Conservation (phyloP, 352 stramenopile species). For the Phytophthora quininea region DNA sequence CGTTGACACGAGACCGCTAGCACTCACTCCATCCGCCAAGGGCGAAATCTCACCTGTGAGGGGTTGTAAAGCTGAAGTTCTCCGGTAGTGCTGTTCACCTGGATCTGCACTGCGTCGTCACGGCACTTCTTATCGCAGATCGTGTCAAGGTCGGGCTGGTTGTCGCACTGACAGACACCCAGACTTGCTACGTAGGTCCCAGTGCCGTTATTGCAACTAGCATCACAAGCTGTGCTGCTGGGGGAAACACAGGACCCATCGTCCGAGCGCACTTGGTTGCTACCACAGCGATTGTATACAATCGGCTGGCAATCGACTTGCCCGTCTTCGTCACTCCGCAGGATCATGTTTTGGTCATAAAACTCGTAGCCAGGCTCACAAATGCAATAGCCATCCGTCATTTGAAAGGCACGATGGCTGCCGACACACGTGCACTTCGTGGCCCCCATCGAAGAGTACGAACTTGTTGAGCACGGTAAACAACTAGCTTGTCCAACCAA, state of each 20-base stretch:
- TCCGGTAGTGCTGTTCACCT: constrained; percentile 61
- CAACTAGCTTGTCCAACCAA: constrained; percentile 65
- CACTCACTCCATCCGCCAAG: constrained; percentile 21
- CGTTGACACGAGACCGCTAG: constrained; percentile 50
- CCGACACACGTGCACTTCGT: constrained; percentile 85
- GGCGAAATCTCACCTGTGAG: constrained; percentile 27
- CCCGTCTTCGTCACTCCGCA: constrained; percentile 84
- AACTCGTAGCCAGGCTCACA: constrained; percentile 92
- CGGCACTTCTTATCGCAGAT: constrained; percentile 86
- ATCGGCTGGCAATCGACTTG: constrained; percentile 92
- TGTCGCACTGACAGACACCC: constrained; percentile 89
- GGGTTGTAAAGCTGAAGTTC: constrained; percentile 74
- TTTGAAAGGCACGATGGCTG: constrained; percentile 90
- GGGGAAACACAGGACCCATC: constrained; percentile 67
- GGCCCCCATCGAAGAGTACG: constrained; percentile 56
- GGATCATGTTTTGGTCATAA: constrained; percentile 87
- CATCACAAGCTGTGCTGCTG: constrained; percentile 48
- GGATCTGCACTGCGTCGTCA: constrained; percentile 49
- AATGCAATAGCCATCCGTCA: constrained; percentile 91
- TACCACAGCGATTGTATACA: constrained; percentile 86
- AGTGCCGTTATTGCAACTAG: constrained; percentile 68
- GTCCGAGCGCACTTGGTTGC: constrained; percentile 76
- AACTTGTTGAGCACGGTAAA: constrained; percentile 88
- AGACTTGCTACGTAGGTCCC: constrained; percentile 79
- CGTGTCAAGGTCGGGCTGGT: constrained; percentile 70